Percentiles rank a stretch among this genome's conserved stretches.
phyloP scores from a whole-genome alignment of 2,329 filamentous ascomycete genomes.

The Colletotrichum limetticola region DNA sequence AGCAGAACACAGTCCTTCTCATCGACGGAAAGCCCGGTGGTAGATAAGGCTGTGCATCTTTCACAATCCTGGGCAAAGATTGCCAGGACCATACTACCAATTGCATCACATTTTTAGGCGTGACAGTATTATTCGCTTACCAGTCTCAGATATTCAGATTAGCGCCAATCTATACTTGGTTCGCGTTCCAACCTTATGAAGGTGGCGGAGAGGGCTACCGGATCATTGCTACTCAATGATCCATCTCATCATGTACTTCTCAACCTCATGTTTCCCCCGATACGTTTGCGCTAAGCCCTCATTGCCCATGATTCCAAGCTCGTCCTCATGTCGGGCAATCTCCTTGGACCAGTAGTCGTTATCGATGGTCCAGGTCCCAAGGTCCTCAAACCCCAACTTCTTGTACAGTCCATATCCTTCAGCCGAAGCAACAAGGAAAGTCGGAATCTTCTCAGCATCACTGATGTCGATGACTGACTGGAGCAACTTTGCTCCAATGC shows the following conservation, averaged over 20 bases:
- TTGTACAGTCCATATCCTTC: slow-evolving; percentile 36
- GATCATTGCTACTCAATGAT: background rate
- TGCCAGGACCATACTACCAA: too few species aligned
- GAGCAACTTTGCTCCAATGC: slow-evolving; percentile 35
- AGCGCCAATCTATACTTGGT: too few species aligned
- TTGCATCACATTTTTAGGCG: too few species aligned
- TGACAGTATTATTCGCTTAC: too few species aligned
- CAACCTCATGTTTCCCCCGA: slow-evolving; percentile 35
- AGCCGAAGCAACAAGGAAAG: slow-evolving; percentile 38
- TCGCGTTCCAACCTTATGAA: too few species aligned
- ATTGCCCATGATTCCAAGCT: slow-evolving; percentile 28
- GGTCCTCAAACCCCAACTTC: slow-evolving; percentile 34
- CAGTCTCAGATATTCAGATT: too few species aligned
- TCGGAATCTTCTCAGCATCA: slow-evolving; percentile 25
- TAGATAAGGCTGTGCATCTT: too few species aligned
- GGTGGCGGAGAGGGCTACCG: too few species aligned
- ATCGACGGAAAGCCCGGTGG: too few species aligned
- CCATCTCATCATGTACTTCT: slow-evolving; percentile 35
- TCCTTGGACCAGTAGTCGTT: slow-evolving; percentile 35
- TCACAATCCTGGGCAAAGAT: too few species aligned
- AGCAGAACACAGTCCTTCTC: too few species aligned
- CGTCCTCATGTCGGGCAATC: slow-evolving; percentile 15
- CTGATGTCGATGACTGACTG: slow-evolving; percentile 15
- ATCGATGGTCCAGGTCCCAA: slow-evolving; percentile 37
- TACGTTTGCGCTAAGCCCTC: slow-evolving; percentile 30